These are phyloP conservation scores for Raphanus hybrid DNA, from an alignment of 441 rosid genomes.

Conservation along the genomic window DNA sequence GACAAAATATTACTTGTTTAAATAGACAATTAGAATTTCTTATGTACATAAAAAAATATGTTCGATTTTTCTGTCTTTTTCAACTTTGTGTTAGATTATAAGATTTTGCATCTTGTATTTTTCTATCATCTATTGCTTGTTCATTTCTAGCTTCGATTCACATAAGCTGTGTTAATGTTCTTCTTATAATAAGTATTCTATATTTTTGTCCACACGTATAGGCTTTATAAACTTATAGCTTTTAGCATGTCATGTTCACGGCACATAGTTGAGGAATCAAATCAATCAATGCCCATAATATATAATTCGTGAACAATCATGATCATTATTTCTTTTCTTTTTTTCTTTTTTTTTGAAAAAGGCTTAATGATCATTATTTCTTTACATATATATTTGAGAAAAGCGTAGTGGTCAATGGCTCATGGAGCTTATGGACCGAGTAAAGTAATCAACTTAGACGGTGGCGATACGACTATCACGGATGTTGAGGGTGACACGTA, in stretches of 20 bases:
- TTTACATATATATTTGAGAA: not conserved
- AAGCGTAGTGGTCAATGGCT: slow-evolving; percentile 7
- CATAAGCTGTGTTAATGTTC: not conserved
- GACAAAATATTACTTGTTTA: too few relatives aligned
- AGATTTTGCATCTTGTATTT: too few relatives aligned
- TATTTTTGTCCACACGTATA: not conserved
- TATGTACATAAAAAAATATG: too few relatives aligned
- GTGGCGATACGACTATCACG: slow-evolving; percentile 12
- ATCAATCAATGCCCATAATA: slow-evolving; percentile 3
- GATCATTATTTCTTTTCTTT: not conserved
- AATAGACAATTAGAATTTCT: too few relatives aligned
- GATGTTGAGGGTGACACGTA: slow-evolving; percentile 11
- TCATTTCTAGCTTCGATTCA: not conserved
- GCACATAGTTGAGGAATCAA: not conserved
- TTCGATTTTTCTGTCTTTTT: too few relatives aligned
- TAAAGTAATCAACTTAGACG: slow-evolving; percentile 15
- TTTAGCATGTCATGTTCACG: not conserved
- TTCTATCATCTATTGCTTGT: too few relatives aligned
- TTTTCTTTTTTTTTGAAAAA: too few relatives aligned
- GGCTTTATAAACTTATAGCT: not conserved
- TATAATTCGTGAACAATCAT: slow-evolving; percentile 3
- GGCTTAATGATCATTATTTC: not conserved
- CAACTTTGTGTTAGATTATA: too few relatives aligned
- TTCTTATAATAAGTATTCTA: not conserved
- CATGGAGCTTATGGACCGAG: slow-evolving; percentile 6